Percentiles rank a stretch among this genome's conserved stretches.
Evolutionary conservation across 1,284 basidiomycete species (phyloP).

Genomic region (Marasmius sp.): DNA sequence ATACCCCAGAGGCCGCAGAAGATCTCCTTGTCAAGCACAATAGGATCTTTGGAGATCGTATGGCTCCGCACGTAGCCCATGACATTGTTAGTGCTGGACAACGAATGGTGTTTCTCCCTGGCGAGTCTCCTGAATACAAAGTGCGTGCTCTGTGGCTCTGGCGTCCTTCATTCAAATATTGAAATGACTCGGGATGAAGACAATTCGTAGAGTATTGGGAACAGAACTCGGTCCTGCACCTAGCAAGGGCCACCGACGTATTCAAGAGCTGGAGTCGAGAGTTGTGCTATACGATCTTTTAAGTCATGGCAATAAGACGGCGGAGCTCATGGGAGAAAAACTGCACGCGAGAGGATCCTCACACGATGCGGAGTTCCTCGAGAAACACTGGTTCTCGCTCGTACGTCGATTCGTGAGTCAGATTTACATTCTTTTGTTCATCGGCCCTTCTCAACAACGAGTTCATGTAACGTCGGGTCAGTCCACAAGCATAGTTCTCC

Average conservation of each 20-base stretch:
- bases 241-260: neutral
- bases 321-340: neutral
- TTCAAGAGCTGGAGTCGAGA: conserved; percentile 20
- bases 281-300: conserved; percentile 18
- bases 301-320: conserved; percentile 16
- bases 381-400: conserved; percentile 28
- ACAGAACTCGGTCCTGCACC: neutral
- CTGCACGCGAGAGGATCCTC: conserved; percentile 3
- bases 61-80: conserved; percentile 27
- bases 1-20: conserved; percentile 29
- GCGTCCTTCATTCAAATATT: neutral
- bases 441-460: neutral
- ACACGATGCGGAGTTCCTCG: conserved; percentile 21
- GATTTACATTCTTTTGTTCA: no score
- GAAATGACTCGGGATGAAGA: neutral
- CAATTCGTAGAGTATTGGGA: neutral
- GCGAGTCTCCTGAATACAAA: conserved; percentile 17
- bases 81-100: conserved; percentile 30
- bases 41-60: conserved; percentile 25
- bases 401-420: conserved; percentile 25
- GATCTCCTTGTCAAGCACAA: conserved; percentile 32
- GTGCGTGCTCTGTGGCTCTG: conserved; percentile 7
- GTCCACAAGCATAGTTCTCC: conserved; percentile 26
- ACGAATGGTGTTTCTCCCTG: conserved; percentile 27
- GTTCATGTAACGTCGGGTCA: conserved; percentile 1